Evolutionary conservation across 176 grass and related monocot species (phyloP).

Genomic region (Eragrostis curvula): DNA sequence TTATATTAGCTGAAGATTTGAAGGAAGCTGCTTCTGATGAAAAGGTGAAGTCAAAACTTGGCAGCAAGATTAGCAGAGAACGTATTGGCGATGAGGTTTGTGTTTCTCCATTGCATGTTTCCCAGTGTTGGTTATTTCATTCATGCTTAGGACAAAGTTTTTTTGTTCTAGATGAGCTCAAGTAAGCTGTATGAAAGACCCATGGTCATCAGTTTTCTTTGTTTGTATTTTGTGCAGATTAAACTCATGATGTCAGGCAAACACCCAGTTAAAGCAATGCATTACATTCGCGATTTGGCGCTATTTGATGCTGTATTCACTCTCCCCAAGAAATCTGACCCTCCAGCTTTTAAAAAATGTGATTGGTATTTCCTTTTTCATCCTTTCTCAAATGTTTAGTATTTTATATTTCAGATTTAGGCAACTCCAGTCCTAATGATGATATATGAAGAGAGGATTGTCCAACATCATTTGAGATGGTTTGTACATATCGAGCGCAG

Average conservation of each 20-base stretch:
- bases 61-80: constrained; percentile 92
- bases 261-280: constrained; percentile 78
- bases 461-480: too few species aligned
- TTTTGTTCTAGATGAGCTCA: constrained; percentile 25
- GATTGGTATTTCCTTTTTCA: constrained; percentile 63
- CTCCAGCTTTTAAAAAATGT: constrained; percentile 60
- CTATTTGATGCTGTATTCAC: constrained; percentile 87
- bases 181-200: background rate
- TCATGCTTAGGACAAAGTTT: background rate
- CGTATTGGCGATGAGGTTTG: constrained; percentile 92
- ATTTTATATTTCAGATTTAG: background rate
- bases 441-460: too few species aligned
- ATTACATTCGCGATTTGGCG: constrained; percentile 65
- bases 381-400: constrained; percentile 7
- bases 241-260: constrained; percentile 95
- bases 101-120: constrained; percentile 3
- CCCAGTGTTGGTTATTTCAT: background rate
- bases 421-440: too few species aligned
- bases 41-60: constrained; percentile 80
- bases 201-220: constrained; percentile 27
- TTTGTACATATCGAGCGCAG: too few species aligned
- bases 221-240: constrained; percentile 67
- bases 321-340: constrained; percentile 60
- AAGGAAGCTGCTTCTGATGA: constrained; percentile 86
- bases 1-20: constrained; percentile 81